Percentiles rank a stretch among this genome's conserved stretches.
Evolutionary conservation across 2,329 filamentous ascomycete genomes (phyloP).

Genomic region (Fusarium citri): DNA sequence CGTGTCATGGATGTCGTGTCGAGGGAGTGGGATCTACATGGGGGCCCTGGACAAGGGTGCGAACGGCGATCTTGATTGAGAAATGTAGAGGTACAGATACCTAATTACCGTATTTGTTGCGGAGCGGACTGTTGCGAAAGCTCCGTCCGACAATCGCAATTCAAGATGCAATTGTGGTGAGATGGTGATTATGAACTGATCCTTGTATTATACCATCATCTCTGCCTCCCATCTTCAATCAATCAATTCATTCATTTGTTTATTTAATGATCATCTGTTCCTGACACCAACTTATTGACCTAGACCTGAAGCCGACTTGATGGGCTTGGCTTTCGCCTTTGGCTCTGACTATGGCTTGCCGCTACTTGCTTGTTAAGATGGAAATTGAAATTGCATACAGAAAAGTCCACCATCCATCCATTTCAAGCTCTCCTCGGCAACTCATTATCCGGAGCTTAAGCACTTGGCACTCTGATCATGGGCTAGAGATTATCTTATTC

Average conservation of each 20-base stretch:
- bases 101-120: background rate
- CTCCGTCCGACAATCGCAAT: slow-evolving; percentile 32
- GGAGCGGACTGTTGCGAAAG: slow-evolving; percentile 25
- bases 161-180: slow-evolving; percentile 29
- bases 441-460: slow-evolving; percentile 26
- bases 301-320: slow-evolving; percentile 7
- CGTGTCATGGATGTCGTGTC: slow-evolving; percentile 33
- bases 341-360: slow-evolving; percentile 28
- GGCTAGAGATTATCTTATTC: background rate
- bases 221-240: background rate
- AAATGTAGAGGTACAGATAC: slow-evolving; percentile 26
- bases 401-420: slow-evolving; percentile 3
- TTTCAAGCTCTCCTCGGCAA: slow-evolving; percentile 30
- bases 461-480: slow-evolving; percentile 19
- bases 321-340: slow-evolving; percentile 7
- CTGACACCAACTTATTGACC: slow-evolving; percentile 3
- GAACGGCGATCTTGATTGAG: slow-evolving; percentile 36
- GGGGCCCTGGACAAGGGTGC: slow-evolving; percentile 24
- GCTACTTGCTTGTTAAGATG: slow-evolving; percentile 28
- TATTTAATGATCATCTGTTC: slow-evolving; percentile 1
- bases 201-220: slow-evolving; percentile 13
- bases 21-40: slow-evolving; percentile 30
- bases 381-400: slow-evolving; percentile 35
- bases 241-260: background rate
- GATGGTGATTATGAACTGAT: slow-evolving; percentile 20